Conservation (phyloP, 2,329 filamentous ascomycete species). For the Dothidotthia symphoricarpi region DNA sequence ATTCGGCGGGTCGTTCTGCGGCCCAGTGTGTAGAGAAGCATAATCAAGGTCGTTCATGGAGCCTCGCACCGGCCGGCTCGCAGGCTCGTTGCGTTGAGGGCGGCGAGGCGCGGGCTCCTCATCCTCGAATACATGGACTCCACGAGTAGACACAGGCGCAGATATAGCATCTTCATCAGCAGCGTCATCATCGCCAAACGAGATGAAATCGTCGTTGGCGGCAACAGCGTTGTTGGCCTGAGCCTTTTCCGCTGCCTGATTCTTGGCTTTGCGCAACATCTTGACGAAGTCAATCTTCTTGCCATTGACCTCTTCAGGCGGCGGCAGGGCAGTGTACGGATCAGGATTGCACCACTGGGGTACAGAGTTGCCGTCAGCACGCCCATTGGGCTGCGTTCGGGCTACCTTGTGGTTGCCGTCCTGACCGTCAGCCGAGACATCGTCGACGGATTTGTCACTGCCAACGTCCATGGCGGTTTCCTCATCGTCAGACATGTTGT, state of each 20-base stretch:
- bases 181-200: slow-evolving; percentile 66
- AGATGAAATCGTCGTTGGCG: slow-evolving; percentile 79
- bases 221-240: slow-evolving; percentile 51
- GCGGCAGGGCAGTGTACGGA: slow-evolving; percentile 84
- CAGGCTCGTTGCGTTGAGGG: not conserved
- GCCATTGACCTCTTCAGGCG: slow-evolving; percentile 65
- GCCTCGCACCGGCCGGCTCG: slow-evolving; percentile 15
- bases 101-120: not conserved
- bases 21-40: not conserved
- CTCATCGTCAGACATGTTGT: slow-evolving; percentile 44
- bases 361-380: slow-evolving; percentile 35
- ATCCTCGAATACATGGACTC: slow-evolving; percentile 1
- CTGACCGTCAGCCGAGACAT: slow-evolving; percentile 14
- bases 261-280: slow-evolving; percentile 84
- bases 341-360: slow-evolving; percentile 97
- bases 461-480: slow-evolving; percentile 35
- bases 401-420: slow-evolving; percentile 27
- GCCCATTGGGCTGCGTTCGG: slow-evolving; percentile 14
- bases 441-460: slow-evolving; percentile 24
- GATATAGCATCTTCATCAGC: not conserved
- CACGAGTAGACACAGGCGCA: not conserved
- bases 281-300: slow-evolving; percentile 88
- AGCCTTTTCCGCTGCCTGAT: slow-evolving; percentile 55
- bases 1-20: not conserved
- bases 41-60: slow-evolving; percentile 24